Evolutionary conservation across 805 yeast genomes (phyloP).

Genomic region (Suhomyces kilbournensis): DNA sequence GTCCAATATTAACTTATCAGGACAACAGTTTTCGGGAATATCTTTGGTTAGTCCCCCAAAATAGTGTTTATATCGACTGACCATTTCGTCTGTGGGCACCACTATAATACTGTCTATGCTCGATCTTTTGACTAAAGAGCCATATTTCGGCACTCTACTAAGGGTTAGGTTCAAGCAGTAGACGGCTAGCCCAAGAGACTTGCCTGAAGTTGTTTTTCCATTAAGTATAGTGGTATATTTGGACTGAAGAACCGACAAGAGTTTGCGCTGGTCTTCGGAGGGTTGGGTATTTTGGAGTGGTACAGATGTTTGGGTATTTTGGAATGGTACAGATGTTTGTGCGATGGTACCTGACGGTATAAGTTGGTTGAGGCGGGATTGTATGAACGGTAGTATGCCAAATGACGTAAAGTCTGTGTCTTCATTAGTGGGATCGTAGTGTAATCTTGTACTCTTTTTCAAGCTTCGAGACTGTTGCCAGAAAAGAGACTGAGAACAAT

Average conservation of each 20-base stretch:
- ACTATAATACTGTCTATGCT: conserved; percentile 18
- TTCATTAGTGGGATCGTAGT: conserved; percentile 9
- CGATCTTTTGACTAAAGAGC: conserved; percentile 6
- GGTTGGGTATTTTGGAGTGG: conserved; percentile 16
- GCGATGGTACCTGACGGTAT: too few species aligned
- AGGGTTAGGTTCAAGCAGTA: conserved; percentile 19
- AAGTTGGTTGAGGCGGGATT: conserved; percentile 14
- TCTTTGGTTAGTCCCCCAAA: conserved; percentile 12
- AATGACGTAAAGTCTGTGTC: conserved; percentile 16
- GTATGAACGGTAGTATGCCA: conserved; percentile 24
- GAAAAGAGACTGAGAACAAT: neutral
- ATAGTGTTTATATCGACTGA: conserved; percentile 15
- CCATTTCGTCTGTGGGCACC: conserved; percentile 22
- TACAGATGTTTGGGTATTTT: conserved; percentile 7
- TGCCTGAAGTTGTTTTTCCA: conserved; percentile 19
- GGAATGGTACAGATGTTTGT: conserved; percentile 3
- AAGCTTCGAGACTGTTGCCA: neutral
- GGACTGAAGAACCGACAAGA: conserved; percentile 16
- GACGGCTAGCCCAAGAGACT: conserved; percentile 15
- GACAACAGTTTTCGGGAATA: conserved; percentile 21
- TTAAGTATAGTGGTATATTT: conserved; percentile 13
- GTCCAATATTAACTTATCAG: conserved; percentile 13
- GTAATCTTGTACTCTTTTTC: neutral
- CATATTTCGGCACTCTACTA: conserved; percentile 17
- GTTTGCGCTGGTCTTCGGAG: conserved; percentile 17